Conservation (phyloP, 495 filamentous ascomycete genomes). For the Pyronema omphalodes region DNA sequence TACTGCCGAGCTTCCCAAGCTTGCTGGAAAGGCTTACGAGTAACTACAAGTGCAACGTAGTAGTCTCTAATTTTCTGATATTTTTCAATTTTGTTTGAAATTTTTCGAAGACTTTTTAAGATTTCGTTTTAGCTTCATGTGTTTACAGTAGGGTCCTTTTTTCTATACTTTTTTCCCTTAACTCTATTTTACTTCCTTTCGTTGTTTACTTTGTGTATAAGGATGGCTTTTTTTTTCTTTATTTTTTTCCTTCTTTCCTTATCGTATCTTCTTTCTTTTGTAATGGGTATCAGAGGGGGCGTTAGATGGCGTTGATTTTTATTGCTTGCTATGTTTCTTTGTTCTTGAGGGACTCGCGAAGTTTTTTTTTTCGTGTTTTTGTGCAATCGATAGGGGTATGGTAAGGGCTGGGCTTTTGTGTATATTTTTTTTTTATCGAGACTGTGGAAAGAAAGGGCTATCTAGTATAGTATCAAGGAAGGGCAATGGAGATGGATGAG, state of each 20-base stretch:
- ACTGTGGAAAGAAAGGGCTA: no score
- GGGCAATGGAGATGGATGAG: no score
- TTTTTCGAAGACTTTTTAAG: constrained; percentile 2
- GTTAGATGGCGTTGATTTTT: not conserved
- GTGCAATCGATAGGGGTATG: no score
- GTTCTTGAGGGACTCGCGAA: not conserved
- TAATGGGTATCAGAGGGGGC: not conserved
- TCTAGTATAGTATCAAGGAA: no score
- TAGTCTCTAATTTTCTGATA: not conserved
- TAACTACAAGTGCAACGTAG: no score
- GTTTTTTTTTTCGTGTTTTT: not conserved
- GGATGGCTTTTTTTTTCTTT: constrained; percentile 7
- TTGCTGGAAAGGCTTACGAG: constrained; percentile 9
- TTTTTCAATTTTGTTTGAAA: not conserved
- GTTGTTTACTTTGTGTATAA: not conserved
- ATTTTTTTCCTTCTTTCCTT: not conserved
- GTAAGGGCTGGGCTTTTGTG: no score
- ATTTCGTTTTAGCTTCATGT: not conserved
- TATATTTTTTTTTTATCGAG: no score
- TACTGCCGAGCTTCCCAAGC: no score
- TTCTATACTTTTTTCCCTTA: constrained; percentile 6
- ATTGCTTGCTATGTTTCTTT: not conserved
- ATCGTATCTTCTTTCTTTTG: not conserved
- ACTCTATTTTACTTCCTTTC: not conserved
- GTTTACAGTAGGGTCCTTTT: constrained; percentile 5